Base-by-base conservation (phyloP, 495 filamentous ascomycete species). In the Barbatosphaeria neglecta region DNA sequence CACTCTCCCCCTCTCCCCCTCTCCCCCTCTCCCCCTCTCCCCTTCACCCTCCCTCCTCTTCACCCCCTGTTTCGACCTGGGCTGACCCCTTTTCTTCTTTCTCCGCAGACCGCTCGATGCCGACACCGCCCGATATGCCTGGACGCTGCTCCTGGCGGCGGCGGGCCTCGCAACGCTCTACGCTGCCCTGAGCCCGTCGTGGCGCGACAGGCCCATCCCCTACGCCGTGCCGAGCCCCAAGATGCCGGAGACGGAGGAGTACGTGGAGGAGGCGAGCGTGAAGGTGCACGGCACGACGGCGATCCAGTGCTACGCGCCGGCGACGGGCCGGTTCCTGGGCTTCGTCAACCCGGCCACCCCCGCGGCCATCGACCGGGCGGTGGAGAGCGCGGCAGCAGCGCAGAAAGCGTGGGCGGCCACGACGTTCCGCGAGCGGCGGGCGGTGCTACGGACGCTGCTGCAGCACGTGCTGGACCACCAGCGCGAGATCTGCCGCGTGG, bases 381-480 rank as follows among this genome's bases (percentile, higher is more conserved):
- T 96, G 46, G 76, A 76, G 24, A 77, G 79, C 43, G 85, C 93
- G 6, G 69, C 77, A 8, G 68, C 68, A 10, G 90, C 90, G 11
- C 92, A 99, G 61, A 57, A 61, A 24, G 72, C 80, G 70, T 99
- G 90, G 90, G 81, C 81, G 0, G 72, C 68, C 39, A 93, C 92
- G 0, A 82, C 77, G 0, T 95, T 94, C 60, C 62, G 72, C 23
- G 76, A 94, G 56, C 74, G 92, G 41, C 74, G 87, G 52, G 82
- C 75, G 58, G 85, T 97, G 17, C 70, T 99, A 28, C 80, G 81
- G 41, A 87, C 88, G 18, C 64, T 99, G 52, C 68, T 93, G 43
- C 86, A 85, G 68, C 82, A 77, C 50, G 73, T 97, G 18, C 77
- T 99, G 46, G 84, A 94, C 46, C 84, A 97, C 64, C 88, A 95